Base-by-base conservation (phyloP, 441 rosid species). In the Biscutella auriculata region DNA sequence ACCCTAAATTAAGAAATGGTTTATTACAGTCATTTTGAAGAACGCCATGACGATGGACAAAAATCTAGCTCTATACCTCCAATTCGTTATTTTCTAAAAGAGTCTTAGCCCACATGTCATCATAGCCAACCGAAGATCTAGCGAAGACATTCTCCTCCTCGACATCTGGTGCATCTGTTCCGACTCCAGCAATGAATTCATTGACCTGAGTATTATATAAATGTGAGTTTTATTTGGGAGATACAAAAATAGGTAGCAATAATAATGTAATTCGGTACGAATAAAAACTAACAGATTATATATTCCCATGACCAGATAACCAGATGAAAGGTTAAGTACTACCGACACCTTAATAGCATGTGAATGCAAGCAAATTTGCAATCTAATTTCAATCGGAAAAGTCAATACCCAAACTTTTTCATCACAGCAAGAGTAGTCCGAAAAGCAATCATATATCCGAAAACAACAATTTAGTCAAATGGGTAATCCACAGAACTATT, bases 51-150 rank as follows among this genome's bases (percentile, higher is more conserved):
- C 28, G 33, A 63, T 16, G 51, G 29, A 57, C 16, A 23, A 12
- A 19, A 12, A 19, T 19, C 45, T 45, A 45, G 52, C 34, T 9
- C 14, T 46, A 53, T 70, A 90, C 99, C 79, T 82, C 97, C 72
- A 87, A 40, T 61, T 90, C 99, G 65, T 90, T 68, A 55, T 80
- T 70, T 71, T 90, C 99, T 62, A 94, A 70, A 51, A 94, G 94
- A 55, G 97, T 79, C 84, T 94, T 94, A 15, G 99, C 97, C 99
- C 99, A 94, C 95, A 94, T 87, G 79, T 94, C 99, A 69, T 94
- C 99, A 70, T 94, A 94, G 61, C 97, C 90, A 66, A 87, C 89
- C 14, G 97, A 90, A 62, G 92, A 84, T 75, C 95, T 83, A 39
- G 97, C 79, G 63, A 80, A 67, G 32, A 81, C 75, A 70, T 87